Conservation (phyloP, 441 rosid species). For the Adansonia grandidieri region DNA sequence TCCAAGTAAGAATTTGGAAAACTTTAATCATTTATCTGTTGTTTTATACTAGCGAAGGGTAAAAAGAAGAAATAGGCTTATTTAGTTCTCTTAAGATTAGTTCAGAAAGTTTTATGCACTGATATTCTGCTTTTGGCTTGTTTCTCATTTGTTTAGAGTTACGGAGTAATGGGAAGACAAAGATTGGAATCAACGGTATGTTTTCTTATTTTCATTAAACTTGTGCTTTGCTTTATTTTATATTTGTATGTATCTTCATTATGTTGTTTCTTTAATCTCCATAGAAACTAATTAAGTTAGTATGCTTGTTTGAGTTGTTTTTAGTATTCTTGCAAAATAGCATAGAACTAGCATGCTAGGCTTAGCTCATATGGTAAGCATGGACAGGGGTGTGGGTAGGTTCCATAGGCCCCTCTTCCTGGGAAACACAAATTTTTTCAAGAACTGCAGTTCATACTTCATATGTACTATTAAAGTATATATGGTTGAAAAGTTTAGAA, state of each 20-base stretch:
- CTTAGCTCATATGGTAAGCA: neutral
- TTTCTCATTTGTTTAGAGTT: constrained; percentile 49
- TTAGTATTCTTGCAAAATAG: neutral
- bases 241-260: constrained; percentile 3
- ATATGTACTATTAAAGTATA: neutral
- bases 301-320: neutral
- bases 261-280: neutral
- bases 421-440: neutral
- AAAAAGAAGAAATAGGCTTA: neutral
- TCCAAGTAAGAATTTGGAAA: constrained; percentile 50
- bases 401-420: neutral
- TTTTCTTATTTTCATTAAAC: neutral
- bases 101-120: constrained; percentile 22
- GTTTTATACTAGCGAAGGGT: neutral
- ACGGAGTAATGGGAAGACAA: constrained; percentile 59
- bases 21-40: neutral
- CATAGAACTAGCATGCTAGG: neutral
- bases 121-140: constrained; percentile 27
- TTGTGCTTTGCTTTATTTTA: constrained; percentile 9
- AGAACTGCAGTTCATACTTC: neutral
- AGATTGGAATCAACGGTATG: constrained; percentile 92
- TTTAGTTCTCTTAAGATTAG: neutral
- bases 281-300: neutral
- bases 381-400: neutral
- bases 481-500: neutral